phyloP scores from a whole-genome alignment of 257 asterid species.

The Ehretia macrophylla region DNA sequence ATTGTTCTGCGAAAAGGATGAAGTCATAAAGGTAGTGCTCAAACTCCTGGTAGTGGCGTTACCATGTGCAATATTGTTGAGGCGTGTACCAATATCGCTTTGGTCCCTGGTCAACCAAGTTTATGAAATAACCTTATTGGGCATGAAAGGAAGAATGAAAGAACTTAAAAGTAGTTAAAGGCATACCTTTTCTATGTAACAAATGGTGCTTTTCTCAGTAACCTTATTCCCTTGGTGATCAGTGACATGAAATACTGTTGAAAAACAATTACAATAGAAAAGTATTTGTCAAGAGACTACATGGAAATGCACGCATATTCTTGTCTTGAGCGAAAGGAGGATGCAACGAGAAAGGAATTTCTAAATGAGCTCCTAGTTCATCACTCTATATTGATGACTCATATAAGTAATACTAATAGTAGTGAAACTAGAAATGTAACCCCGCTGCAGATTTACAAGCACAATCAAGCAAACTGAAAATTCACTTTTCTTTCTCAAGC shows the following conservation, averaged over 20 bases:
- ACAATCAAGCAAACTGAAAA: no score
- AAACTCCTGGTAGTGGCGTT: slow-evolving; percentile 1
- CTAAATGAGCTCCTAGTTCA: no score
- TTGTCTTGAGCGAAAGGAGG: not conserved
- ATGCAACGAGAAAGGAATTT: not conserved
- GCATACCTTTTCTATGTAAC: slow-evolving; percentile 78
- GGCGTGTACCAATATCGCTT: slow-evolving; percentile 2
- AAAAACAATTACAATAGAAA: not conserved
- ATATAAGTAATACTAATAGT: no score
- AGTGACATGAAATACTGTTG: slow-evolving; percentile 94
- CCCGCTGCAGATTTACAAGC: no score
- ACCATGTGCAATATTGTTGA: slow-evolving; percentile 6
- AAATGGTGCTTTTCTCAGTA: slow-evolving; percentile 59
- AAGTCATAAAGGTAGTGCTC: not conserved
- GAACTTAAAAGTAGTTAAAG: slow-evolving; percentile 5
- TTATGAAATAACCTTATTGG: slow-evolving; percentile 10
- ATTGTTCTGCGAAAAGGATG: not conserved
- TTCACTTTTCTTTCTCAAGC: no score
- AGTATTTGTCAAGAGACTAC: no score
- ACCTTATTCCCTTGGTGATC: slow-evolving; percentile 88
- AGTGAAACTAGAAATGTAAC: no score
- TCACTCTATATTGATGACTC: no score
- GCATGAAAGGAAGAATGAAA: not conserved
- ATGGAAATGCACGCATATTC: no score
- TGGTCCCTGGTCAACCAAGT: slow-evolving; percentile 15